Evolutionary conservation across 2,329 filamentous ascomycete species (phyloP).

Genomic region (Colletotrichum siamense): DNA sequence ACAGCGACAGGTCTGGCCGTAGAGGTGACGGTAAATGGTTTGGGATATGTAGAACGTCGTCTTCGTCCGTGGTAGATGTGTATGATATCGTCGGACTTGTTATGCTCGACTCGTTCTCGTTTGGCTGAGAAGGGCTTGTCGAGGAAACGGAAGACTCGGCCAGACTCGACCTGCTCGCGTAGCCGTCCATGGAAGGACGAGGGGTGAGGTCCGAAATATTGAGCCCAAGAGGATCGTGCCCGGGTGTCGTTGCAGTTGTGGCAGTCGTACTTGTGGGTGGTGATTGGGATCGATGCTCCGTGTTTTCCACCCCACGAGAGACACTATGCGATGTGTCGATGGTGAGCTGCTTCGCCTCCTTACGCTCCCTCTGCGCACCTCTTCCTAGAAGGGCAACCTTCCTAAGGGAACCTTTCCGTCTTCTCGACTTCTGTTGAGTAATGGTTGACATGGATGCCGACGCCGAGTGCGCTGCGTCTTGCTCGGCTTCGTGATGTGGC

Average conservation of each 20-base stretch:
- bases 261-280: background rate
- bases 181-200: conserved; percentile 52
- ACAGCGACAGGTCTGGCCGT: conserved; percentile 47
- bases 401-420: conserved; percentile 82
- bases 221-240: conserved; percentile 47
- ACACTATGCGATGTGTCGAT: conserved; percentile 44
- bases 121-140: conserved; percentile 25
- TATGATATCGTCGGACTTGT: conserved; percentile 64
- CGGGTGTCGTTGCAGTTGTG: background rate
- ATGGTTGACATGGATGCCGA: conserved; percentile 32
- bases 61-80: conserved; percentile 80
- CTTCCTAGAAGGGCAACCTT: conserved; percentile 86
- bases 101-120: conserved; percentile 28
- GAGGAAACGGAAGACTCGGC: conserved; percentile 22
- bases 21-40: conserved; percentile 47
- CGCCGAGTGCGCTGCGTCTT: conserved; percentile 29
- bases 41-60: conserved; percentile 74
- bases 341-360: conserved; percentile 53
- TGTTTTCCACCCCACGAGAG: conserved; percentile 20
- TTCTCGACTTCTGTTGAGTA: conserved; percentile 59
- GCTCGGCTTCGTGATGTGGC: conserved; percentile 33
- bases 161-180: conserved; percentile 39
- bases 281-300: background rate
- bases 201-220: conserved; percentile 53
- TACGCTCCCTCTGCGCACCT: conserved; percentile 66